Conservation (phyloP, 108 stramenopile genomes). For the Chaetoceros muelleri region DNA sequence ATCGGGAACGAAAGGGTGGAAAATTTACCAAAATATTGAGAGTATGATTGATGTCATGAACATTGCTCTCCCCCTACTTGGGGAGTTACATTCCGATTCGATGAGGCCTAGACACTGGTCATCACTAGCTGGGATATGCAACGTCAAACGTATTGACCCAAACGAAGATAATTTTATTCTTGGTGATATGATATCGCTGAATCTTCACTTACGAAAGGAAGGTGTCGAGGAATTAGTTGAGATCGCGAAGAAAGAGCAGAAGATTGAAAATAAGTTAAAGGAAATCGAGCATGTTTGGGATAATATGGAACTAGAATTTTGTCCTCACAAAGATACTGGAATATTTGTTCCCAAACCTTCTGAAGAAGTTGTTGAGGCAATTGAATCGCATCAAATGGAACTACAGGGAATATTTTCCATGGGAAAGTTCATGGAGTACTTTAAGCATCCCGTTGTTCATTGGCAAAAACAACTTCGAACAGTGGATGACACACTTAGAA, state of each 20-base stretch:
- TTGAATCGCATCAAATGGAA: conserved; percentile 87
- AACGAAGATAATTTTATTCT: conserved; percentile 38
- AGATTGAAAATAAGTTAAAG: conserved; percentile 80
- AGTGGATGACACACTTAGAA: conserved; percentile 69
- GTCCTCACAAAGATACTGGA: conserved; percentile 72
- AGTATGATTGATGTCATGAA: conserved; percentile 75
- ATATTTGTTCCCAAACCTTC: conserved; percentile 65
- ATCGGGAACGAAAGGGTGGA: conserved; percentile 68
- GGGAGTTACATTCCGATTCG: conserved; percentile 67
- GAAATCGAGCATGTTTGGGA: conserved; percentile 72
- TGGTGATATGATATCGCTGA: conserved; percentile 60
- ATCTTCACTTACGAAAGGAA: conserved; percentile 65
- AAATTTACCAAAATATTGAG: conserved; percentile 74
- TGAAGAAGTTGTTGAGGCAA: conserved; percentile 75
- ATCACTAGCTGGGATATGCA: conserved; percentile 63
- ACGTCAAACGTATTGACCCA: conserved; percentile 62
- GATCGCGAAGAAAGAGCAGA: conserved; percentile 80
- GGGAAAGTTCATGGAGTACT: conserved; percentile 89
- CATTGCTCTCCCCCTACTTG: conserved; percentile 67
- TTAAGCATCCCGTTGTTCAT: conserved; percentile 67
- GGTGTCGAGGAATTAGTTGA: conserved; percentile 80
- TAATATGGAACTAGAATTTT: conserved; percentile 60
- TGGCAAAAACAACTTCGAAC: conserved; percentile 68
- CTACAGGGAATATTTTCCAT: conserved; percentile 83
- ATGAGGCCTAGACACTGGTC: conserved; percentile 80